Base-by-base conservation (phyloP, 345 rosid genomes). In the Eucalyptus shirleyi region DNA sequence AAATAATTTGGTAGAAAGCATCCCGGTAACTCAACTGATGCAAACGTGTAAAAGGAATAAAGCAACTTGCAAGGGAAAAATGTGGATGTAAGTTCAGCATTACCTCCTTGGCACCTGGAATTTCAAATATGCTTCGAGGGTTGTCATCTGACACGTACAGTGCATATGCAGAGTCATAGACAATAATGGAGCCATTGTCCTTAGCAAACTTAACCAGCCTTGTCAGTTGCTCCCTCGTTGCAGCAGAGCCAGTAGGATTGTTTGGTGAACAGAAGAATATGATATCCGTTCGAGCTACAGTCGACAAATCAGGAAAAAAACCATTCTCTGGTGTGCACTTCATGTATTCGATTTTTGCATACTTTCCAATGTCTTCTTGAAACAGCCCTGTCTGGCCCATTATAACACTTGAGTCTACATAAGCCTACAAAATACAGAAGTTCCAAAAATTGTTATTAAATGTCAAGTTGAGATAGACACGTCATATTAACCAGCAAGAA, bases 81-180 rank as follows among this genome's bases (percentile, higher is more conserved):
- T 55, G 77, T 67, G 49, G 34, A 90, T 72, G 50, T 15, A 82
- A 81, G 49, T 88, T 65, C 50, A 77, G 81, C 50, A 87, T 89
- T 92, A 98, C 99, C 98, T 98, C 98, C 91, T 94, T 94, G 88
- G 99, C 99, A 92, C 99, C 99, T 55, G 99, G 99, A 93, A 98
- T 98, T 92, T 98, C 99, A 90, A 95, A 98, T 90, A 97, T 98
- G 90, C 98, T 95, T 17, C 91, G 95, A 34, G 99, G 99, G 89
- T 95, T 97, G 69, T 95, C 96, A 83, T 96, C 98, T 56, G 98
- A 95, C 91, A 97, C 96, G 88, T 97, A 98, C 93, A 95, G 88
- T 50, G 99, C 99, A 92, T 98, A 98, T 30, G 99, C 99, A 44
- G 99, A 97, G 93, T 97, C 99, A 91, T 94, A 98, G 86, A 98